These are phyloP conservation scores for Rhizopogon rudus DNA, from an alignment of 768 basidiomycete species.

Conservation along the genomic window DNA sequence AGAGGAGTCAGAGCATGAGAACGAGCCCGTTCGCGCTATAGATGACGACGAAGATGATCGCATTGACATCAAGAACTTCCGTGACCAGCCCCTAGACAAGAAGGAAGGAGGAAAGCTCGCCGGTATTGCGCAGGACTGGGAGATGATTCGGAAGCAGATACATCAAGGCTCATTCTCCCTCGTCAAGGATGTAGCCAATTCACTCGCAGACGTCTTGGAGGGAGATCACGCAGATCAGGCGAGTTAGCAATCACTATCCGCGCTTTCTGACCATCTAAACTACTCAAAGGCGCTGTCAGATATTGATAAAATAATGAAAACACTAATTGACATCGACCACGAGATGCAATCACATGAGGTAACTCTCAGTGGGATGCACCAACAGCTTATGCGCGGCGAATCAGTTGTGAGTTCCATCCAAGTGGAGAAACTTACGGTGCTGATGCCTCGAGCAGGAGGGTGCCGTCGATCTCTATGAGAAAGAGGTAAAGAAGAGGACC, in stretches of 20 bases:
- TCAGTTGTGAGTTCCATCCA: conserved; percentile 45
- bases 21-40: conserved; percentile 15
- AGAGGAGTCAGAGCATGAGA: conserved; percentile 30
- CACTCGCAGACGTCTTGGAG: conserved; percentile 60
- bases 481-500: conserved; percentile 35
- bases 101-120: conserved; percentile 47
- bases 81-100: conserved; percentile 60
- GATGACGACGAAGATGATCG: conserved; percentile 43
- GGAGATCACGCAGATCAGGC: conserved; percentile 50
- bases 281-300: conserved; percentile 44
- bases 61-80: conserved; percentile 60
- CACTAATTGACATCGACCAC: conserved; percentile 59
- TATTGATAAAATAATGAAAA: conserved; percentile 65
- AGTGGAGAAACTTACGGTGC: neutral
- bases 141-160: conserved; percentile 43
- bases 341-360: conserved; percentile 56
- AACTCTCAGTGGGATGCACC: conserved; percentile 50
- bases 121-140: conserved; percentile 63
- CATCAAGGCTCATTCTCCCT: conserved; percentile 38
- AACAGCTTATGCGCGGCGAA: conserved; percentile 50
- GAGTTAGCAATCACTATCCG: conserved; percentile 7
- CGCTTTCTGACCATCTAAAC: neutral
- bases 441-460: conserved; percentile 38
- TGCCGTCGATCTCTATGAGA: conserved; percentile 45
- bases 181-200: conserved; percentile 47